A percentile compares a stretch with the other conserved stretches of the same genome.
phyloP scores from a whole-genome alignment of 805 yeast species.

The Zygosaccharomyces rouxii region DNA sequence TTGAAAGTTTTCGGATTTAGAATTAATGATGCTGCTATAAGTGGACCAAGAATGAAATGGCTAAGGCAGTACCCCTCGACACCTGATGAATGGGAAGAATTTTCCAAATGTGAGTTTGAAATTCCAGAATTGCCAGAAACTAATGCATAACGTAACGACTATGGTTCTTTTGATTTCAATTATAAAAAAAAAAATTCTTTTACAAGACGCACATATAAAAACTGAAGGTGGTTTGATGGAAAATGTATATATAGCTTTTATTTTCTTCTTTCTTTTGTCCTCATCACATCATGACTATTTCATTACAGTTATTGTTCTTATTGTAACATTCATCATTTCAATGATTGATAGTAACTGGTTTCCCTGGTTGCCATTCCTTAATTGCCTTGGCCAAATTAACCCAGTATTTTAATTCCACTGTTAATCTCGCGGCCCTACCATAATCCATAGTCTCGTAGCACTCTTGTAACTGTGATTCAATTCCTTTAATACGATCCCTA shows the following conservation, averaged over 20 bases:
- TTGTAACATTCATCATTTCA: constrained; percentile 24
- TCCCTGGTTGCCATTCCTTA: constrained; percentile 73
- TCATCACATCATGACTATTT: not conserved
- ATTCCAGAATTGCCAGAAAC: constrained; percentile 39
- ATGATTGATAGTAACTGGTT: constrained; percentile 61
- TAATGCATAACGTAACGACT: constrained; percentile 4
- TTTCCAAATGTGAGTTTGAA: constrained; percentile 57
- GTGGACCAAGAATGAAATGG: constrained; percentile 98
- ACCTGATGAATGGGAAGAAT: constrained; percentile 58
- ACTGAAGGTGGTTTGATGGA: constrained; percentile 4
- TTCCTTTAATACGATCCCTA: constrained; percentile 45
- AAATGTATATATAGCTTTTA: constrained; percentile 4
- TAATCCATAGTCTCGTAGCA: constrained; percentile 48
- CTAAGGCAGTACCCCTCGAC: constrained; percentile 71
- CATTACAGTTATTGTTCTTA: not conserved
- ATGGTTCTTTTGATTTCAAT: not conserved
- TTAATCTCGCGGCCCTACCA: constrained; percentile 57
- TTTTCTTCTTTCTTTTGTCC: not conserved
- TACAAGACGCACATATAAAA: not conserved
- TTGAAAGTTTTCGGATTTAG: constrained; percentile 85
- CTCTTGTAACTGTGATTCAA: constrained; percentile 43
- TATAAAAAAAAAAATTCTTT: not conserved
- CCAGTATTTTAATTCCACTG: constrained; percentile 81
- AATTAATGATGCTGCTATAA: constrained; percentile 63
- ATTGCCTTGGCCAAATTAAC: constrained; percentile 67